These are phyloP conservation scores for Domatiomyces catenatus DNA, from an alignment of 2,329 filamentous ascomycete species.

Conservation along the genomic window DNA sequence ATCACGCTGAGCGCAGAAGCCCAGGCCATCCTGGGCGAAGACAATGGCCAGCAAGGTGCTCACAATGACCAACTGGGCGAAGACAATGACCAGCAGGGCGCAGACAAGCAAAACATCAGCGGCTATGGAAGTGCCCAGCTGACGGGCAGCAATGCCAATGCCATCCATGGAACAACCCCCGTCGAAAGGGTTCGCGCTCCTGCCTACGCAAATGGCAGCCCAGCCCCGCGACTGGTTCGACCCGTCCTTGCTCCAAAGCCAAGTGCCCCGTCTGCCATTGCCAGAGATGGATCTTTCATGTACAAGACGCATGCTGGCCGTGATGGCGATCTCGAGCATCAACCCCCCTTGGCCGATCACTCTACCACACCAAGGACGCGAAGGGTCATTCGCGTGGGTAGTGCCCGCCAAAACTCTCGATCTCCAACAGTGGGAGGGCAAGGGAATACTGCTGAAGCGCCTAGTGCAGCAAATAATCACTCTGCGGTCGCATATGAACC, in stretches of 20 bases:
- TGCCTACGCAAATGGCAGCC: slow-evolving; percentile 24
- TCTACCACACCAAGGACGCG: not conserved
- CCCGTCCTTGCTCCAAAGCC: slow-evolving; percentile 21
- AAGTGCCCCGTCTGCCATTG: slow-evolving; percentile 18
- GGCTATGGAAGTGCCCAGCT: not conserved
- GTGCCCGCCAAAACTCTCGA: not conserved
- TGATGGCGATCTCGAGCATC: slow-evolving; percentile 6
- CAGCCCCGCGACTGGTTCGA: slow-evolving; percentile 27
- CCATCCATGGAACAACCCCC: slow-evolving; percentile 5
- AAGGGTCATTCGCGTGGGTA: not conserved
- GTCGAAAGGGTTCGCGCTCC: slow-evolving; percentile 21
- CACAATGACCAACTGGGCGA: slow-evolving; percentile 42
- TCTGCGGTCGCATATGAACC: not conserved
- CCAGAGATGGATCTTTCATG: slow-evolving; percentile 26
- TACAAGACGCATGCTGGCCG: slow-evolving; percentile 23
- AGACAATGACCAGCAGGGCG: slow-evolving; percentile 37
- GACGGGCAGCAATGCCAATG: slow-evolving; percentile 3
- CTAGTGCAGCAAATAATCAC: not conserved
- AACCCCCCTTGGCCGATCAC: not conserved
- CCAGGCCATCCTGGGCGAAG: slow-evolving; percentile 57
- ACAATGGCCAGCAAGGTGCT: slow-evolving; percentile 36
- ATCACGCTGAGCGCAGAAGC: slow-evolving; percentile 90
- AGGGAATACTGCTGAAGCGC: not conserved
- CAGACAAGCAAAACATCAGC: slow-evolving; percentile 17
- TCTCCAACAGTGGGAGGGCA: not conserved